Percentiles rank a stretch among this genome's conserved stretches.
These are phyloP conservation scores for Inga oerstediana DNA, from an alignment of 306 rosid species.

Conservation along the genomic window DNA sequence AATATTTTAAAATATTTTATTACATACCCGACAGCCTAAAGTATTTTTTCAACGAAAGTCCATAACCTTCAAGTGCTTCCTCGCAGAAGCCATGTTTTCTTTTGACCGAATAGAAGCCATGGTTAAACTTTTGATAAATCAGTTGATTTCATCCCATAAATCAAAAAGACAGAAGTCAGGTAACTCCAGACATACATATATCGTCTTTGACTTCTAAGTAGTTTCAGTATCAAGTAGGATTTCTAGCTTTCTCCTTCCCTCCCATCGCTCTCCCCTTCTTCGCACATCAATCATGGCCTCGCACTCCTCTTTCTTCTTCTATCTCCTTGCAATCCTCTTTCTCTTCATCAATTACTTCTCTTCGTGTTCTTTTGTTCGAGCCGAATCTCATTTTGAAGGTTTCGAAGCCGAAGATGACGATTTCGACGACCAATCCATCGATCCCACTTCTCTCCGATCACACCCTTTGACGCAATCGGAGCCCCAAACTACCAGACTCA, in stretches of 20 bases:
- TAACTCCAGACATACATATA: neutral
- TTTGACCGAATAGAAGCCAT: no score
- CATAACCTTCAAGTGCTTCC: no score
- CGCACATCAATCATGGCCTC: neutral
- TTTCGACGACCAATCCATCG: constrained; percentile 57
- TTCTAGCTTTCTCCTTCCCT: neutral
- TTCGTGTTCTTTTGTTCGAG: constrained; percentile 22
- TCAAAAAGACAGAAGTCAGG: neutral
- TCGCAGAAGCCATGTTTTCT: no score
- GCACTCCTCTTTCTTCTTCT: neutral
- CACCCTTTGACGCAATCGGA: constrained; percentile 61
- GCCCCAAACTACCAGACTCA: constrained; percentile 29
- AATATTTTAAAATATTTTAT: no score
- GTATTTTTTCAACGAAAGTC: no score
- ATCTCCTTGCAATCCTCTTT: constrained; percentile 19
- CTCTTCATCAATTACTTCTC: constrained; percentile 28
- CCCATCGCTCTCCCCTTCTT: neutral
- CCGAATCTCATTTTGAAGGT: constrained; percentile 89
- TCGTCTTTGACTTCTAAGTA: neutral
- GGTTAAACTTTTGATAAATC: no score
- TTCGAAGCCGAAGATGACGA: constrained; percentile 74
- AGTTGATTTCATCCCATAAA: neutral
- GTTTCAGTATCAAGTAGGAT: neutral
- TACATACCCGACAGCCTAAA: no score
- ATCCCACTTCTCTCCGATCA: constrained; percentile 61